phyloP scores from a whole-genome alignment of 805 yeast species.

The Maudiozyma saulgeensis region DNA sequence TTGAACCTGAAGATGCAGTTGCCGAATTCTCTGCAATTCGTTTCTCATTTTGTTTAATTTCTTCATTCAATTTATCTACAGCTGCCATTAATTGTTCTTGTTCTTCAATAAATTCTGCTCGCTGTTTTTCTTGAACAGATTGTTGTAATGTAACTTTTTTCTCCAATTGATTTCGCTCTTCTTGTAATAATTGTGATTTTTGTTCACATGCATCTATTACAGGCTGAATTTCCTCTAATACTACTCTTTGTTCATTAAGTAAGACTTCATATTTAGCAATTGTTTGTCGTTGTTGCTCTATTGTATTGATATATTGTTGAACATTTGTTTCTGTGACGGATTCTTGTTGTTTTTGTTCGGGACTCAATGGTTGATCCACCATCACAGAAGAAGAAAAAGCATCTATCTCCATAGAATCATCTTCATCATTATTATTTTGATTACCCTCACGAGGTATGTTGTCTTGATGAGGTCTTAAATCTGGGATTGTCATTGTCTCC shows the following conservation, averaged over 20 bases:
- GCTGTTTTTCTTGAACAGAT: slow-evolving; percentile 19
- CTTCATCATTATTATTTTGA: background rate
- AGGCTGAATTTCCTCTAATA: slow-evolving; percentile 26
- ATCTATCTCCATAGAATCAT: background rate
- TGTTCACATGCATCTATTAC: slow-evolving; percentile 25
- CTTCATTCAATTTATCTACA: slow-evolving; percentile 26
- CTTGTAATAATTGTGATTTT: slow-evolving; percentile 27
- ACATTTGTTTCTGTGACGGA: background rate
- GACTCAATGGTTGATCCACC: background rate
- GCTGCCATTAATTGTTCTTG: slow-evolving; percentile 27
- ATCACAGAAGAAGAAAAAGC: background rate
- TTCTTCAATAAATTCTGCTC: slow-evolving; percentile 21
- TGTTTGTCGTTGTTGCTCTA: slow-evolving; percentile 16
- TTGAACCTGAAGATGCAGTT: background rate
- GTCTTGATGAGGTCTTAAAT: background rate
- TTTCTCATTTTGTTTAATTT: slow-evolving; percentile 25
- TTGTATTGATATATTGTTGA: background rate
- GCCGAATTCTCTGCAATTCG: slow-evolving; percentile 3
- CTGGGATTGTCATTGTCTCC: background rate
- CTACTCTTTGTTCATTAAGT: slow-evolving; percentile 25
- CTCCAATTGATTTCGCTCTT: slow-evolving; percentile 14
- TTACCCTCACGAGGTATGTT: background rate
- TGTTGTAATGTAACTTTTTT: slow-evolving; percentile 19
- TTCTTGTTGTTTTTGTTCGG: background rate
- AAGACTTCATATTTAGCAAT: slow-evolving; percentile 19